Evolutionary conservation across 2,329 filamentous ascomycete genomes (phyloP).

Genomic region (Phyllosticta paracitricarpa): DNA sequence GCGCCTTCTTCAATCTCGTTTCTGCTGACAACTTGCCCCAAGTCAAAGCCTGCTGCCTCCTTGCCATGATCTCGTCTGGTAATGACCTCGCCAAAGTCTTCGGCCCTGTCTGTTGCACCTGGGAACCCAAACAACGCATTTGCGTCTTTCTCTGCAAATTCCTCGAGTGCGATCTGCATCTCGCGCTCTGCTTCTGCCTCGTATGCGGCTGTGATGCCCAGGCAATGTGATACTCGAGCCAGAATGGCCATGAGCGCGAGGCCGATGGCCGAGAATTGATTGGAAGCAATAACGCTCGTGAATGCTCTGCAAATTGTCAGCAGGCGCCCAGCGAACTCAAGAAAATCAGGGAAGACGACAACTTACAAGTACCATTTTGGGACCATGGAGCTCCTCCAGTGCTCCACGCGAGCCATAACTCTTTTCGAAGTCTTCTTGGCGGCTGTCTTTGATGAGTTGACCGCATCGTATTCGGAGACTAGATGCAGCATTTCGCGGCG

Average conservation of each 20-base stretch:
- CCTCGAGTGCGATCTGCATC: conserved; percentile 31
- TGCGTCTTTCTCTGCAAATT: conserved; percentile 3
- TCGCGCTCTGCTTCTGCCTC: conserved; percentile 34
- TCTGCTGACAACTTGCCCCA: background rate
- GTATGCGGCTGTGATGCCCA: conserved; percentile 31
- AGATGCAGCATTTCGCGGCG: conserved; percentile 56
- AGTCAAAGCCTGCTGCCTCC: background rate
- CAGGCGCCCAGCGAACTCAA: background rate
- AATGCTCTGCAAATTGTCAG: conserved; percentile 25
- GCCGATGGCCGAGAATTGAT: conserved; percentile 36
- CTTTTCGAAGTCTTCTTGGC: conserved; percentile 1
- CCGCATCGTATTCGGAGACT: conserved; percentile 14
- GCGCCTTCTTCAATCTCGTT: background rate
- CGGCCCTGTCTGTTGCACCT: background rate
- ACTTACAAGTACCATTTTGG: conserved; percentile 29
- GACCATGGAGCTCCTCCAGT: conserved; percentile 14
- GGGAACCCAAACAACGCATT: background rate
- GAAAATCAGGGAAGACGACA: background rate
- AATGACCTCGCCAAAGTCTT: conserved; percentile 3
- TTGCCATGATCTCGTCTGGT: background rate
- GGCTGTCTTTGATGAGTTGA: background rate
- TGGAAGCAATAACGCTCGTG: conserved; percentile 35
- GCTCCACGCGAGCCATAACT: background rate
- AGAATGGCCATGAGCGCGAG: conserved; percentile 34
- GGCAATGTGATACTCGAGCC: conserved; percentile 30